These are phyloP conservation scores for Aspergillus caelatus DNA, from an alignment of 2,329 filamentous ascomycete species.

Conservation along the genomic window DNA sequence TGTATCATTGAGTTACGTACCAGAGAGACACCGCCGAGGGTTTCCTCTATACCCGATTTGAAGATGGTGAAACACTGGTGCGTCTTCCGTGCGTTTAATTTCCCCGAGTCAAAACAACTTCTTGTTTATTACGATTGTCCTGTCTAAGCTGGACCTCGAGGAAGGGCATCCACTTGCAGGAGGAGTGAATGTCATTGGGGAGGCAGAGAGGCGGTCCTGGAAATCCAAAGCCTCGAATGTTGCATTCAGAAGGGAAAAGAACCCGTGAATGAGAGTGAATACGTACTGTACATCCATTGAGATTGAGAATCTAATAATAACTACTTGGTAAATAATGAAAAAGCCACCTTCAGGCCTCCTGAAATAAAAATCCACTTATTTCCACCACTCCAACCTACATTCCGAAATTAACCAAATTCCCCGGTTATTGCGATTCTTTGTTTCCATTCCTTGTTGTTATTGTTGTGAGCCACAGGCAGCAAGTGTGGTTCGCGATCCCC, in stretches of 20 bases:
- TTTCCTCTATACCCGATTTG: not conserved
- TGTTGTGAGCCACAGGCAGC: not conserved
- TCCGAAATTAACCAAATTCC: not conserved
- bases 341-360: not conserved
- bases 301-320: slow-evolving; percentile 2
- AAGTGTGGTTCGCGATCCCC: slow-evolving; percentile 9
- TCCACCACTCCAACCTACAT: not conserved
- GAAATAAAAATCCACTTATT: not conserved
- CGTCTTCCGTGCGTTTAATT: not conserved
- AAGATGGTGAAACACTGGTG: slow-evolving; percentile 19
- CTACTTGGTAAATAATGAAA: not conserved
- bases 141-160: not conserved
- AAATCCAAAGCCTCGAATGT: not conserved
- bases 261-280: not conserved
- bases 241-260: not conserved
- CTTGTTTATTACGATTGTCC: slow-evolving; percentile 11
- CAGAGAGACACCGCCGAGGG: slow-evolving; percentile 21
- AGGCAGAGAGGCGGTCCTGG: not conserved
- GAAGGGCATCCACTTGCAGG: not conserved
- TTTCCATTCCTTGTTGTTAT: slow-evolving; percentile 1
- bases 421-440: not conserved
- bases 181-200: not conserved
- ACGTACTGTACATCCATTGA: not conserved
- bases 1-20: slow-evolving; percentile 20
- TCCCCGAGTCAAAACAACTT: not conserved